Conservation (phyloP, 2,329 filamentous ascomycete genomes). For the Fusarium equiseti region DNA sequence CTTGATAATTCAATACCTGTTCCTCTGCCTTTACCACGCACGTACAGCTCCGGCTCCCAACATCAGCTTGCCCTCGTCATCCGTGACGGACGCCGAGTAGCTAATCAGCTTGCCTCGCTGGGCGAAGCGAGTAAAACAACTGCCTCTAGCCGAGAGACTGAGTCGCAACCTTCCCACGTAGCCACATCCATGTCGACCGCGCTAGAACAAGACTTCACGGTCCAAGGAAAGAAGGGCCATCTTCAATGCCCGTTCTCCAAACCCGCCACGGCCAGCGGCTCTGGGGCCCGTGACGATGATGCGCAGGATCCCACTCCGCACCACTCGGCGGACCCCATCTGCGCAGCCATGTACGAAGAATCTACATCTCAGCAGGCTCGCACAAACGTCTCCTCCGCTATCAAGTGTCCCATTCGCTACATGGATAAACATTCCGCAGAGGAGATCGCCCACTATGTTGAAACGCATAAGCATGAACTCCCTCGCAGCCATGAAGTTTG, state of each 20-base stretch:
- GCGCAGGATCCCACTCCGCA: conserved; percentile 59
- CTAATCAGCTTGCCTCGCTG: conserved; percentile 63
- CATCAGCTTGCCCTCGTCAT: conserved; percentile 73
- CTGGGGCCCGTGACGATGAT: conserved; percentile 45
- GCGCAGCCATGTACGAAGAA: conserved; percentile 73
- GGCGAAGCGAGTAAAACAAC: conserved; percentile 65
- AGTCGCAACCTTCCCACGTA: conserved; percentile 59
- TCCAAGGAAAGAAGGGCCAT: conserved; percentile 81
- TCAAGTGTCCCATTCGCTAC: conserved; percentile 92
- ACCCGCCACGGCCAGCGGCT: conserved; percentile 51
- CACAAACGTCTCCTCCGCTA: conserved; percentile 62
- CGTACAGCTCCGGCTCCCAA: conserved; percentile 54
- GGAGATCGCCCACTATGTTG: conserved; percentile 92
- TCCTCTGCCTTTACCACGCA: conserved; percentile 67
- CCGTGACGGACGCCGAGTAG: conserved; percentile 71
- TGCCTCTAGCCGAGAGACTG: conserved; percentile 62
- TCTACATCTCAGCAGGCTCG: conserved; percentile 65
- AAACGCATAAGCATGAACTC: conserved; percentile 94
- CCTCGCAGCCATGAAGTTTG: conserved; percentile 95
- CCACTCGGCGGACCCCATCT: conserved; percentile 70
- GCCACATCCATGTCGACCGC: conserved; percentile 72
- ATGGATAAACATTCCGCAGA: conserved; percentile 92
- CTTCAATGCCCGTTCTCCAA: conserved; percentile 84
- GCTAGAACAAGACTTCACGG: conserved; percentile 91
- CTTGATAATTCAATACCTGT: conserved; percentile 64